Evolutionary conservation across 2,329 filamentous ascomycete genomes (phyloP), one percentile per base, ranked within the genome.

Genomic region (Botryotinia narcissicola): DNA sequence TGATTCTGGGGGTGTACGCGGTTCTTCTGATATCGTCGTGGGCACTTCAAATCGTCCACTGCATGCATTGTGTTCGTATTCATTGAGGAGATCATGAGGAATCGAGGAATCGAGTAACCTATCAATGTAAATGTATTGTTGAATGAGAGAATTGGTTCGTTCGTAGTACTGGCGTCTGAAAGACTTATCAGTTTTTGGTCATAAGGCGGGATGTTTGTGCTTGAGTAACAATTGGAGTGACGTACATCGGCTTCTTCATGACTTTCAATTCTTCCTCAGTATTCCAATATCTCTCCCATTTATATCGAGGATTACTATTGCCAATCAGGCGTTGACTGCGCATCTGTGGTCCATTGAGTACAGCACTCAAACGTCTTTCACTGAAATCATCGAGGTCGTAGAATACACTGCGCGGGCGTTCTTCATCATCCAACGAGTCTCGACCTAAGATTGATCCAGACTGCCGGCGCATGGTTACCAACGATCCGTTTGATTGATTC

Each of bases 81-180:
- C 95, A 80, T 97, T 95, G 73, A 98, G 90, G 62, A 98, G 86
- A 78, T 95, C 91, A 80, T 97, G 95, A 2, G 95, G 95, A n/a
- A 97, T 88, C 44, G 93, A 95, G 14, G 94, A 97, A 83, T 97
- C 94, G 75, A 98, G 87, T 73, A 98, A 86, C 70, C 92, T 89
- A 83, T 98, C 95, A 78, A 98, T 97, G 81, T 97, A 98, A 76
- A 97, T 86, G 81, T 98, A 98, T 81, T 97, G 92, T 81, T 96
- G 93, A 74, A 98, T 90, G 61, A 98, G 86, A 77, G 91, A 90
- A 83, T 98, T 98, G 80, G 91, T 95, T 61, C 93, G 90, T 84
- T 97, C 91, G 80, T 98, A 97, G 84, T 97, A 98, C 79, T 91
- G 81, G 64, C 94, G 92, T 74, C 89, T 91, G 32, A 61, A 14